phyloP scores from a whole-genome alignment of 2,329 filamentous ascomycete species.

The Penicillium expansum region DNA sequence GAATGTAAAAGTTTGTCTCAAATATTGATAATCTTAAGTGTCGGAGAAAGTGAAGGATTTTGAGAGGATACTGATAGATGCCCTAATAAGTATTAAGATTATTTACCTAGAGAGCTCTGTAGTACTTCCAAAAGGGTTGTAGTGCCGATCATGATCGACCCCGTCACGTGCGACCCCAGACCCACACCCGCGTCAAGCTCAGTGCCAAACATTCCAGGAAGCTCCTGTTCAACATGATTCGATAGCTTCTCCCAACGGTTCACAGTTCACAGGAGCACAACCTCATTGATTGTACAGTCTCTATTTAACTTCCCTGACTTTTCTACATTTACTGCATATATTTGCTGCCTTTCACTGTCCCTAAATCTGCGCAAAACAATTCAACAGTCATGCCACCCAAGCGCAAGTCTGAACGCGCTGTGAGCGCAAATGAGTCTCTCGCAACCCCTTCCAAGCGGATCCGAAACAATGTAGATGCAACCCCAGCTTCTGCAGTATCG shows the following conservation, averaged over 20 bases:
- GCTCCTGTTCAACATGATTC: background rate
- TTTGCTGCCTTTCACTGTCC: background rate
- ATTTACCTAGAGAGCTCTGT: background rate
- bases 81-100: background rate
- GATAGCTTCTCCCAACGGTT: background rate
- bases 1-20: background rate
- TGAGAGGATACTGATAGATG: background rate
- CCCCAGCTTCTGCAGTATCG: background rate
- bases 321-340: background rate
- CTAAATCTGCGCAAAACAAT: background rate
- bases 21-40: background rate
- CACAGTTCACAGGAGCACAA: background rate
- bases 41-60: background rate
- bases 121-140: background rate
- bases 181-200: conserved; percentile 14
- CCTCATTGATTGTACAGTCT: background rate
- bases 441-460: conserved; percentile 26
- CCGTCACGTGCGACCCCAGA: conserved; percentile 10
- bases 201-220: conserved; percentile 7
- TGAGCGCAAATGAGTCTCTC: conserved; percentile 17
- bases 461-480: conserved; percentile 11
- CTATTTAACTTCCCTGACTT: background rate
- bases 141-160: conserved; percentile 4
- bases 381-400: conserved; percentile 19
- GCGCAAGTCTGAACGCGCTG: conserved; percentile 28